phyloP scores from a whole-genome alignment of 768 basidiomycete genomes.

The Rhizopogon rudus region DNA sequence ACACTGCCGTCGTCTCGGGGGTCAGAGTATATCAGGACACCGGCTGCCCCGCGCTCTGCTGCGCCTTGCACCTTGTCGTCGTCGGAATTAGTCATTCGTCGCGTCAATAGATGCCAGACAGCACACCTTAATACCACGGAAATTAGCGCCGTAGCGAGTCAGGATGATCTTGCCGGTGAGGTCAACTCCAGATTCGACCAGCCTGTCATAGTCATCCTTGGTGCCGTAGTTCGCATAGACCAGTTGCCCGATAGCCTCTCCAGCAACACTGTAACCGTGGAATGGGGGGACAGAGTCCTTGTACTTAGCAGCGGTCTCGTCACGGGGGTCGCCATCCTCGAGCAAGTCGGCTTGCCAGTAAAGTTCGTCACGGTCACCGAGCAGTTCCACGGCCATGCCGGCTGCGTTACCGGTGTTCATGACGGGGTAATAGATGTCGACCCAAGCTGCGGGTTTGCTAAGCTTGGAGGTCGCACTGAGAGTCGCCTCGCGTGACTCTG shows the following conservation, averaged over 20 bases:
- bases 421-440: conserved; percentile 85
- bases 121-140: conserved; percentile 80
- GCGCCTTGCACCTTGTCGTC: conserved; percentile 66
- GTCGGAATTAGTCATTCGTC: conserved; percentile 11
- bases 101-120: conserved; percentile 11
- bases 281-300: conserved; percentile 70
- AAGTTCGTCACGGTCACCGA: conserved; percentile 47
- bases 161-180: conserved; percentile 77
- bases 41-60: conserved; percentile 76
- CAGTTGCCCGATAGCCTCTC: conserved; percentile 59
- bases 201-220: conserved; percentile 63
- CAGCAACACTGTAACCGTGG: conserved; percentile 79
- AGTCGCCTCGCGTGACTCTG: conserved; percentile 63
- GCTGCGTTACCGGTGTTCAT: conserved; percentile 65
- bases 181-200: conserved; percentile 60
- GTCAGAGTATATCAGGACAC: conserved; percentile 80
- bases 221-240: conserved; percentile 81
- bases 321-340: conserved; percentile 65
- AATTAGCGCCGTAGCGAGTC: conserved; percentile 68
- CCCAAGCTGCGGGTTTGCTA: conserved; percentile 63
- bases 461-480: conserved; percentile 44
- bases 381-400: conserved; percentile 61
- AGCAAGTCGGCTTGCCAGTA: conserved; percentile 70
- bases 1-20: conserved; percentile 82
- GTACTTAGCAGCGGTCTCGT: conserved; percentile 67